A percentile compares a stretch with the other conserved stretches of the same genome.
These are phyloP conservation scores for Barbatosphaeria neglecta DNA, from an alignment of 495 filamentous ascomycete species.

Conservation along the genomic window DNA sequence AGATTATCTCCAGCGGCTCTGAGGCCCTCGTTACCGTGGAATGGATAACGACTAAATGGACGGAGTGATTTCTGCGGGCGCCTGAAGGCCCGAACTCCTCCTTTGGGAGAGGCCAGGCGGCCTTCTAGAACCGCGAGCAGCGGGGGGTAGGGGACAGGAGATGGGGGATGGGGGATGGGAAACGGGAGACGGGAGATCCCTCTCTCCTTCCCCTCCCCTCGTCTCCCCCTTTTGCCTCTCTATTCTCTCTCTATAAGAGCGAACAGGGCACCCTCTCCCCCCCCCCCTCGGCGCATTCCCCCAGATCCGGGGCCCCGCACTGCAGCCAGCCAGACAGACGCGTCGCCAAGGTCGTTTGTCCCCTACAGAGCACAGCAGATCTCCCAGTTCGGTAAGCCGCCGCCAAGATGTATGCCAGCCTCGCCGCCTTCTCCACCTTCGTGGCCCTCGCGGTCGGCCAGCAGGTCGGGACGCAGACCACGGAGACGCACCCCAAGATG, in stretches of 20 bases:
- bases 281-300: too few relatives aligned
- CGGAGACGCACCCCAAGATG: constrained; percentile 49
- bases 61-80: background rate
- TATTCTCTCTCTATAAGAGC: background rate
- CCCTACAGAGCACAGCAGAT: background rate
- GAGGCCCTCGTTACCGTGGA: constrained; percentile 12
- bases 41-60: background rate
- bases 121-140: constrained; percentile 11
- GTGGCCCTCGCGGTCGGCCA: constrained; percentile 31
- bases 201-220: too few relatives aligned
- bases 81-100: background rate
- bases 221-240: too few relatives aligned
- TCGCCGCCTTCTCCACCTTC: constrained; percentile 21
- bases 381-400: background rate
- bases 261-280: background rate
- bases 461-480: constrained; percentile 40
- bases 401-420: constrained; percentile 12
- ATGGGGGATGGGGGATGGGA: too few relatives aligned
- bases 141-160: too few relatives aligned
- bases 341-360: constrained; percentile 1
- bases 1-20: constrained; percentile 9
- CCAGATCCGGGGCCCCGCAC: background rate
- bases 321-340: background rate
- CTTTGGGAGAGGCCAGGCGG: background rate
- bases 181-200: too few relatives aligned